A percentile compares a stretch with the other conserved stretches of the same genome.
Evolutionary conservation across 371 early-diverging fungal genomes (phyloP).

Genomic region (Mortierella sp.): DNA sequence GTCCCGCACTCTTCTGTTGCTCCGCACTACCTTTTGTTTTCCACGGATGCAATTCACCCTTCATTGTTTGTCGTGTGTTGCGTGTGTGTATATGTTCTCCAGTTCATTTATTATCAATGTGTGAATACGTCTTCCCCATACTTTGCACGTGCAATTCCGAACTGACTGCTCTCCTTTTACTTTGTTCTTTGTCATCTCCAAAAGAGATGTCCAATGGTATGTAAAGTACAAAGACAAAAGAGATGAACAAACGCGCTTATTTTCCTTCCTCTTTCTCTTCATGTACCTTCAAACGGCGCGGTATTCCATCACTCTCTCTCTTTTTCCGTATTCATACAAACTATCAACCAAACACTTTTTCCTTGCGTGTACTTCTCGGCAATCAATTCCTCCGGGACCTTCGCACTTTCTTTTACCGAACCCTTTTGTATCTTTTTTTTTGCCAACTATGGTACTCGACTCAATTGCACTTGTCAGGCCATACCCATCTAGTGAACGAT

Average conservation of each 20-base stretch:
- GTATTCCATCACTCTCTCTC: not conserved
- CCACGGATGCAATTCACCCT: constrained; percentile 5
- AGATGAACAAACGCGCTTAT: not conserved
- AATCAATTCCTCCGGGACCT: not conserved
- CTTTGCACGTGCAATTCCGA: constrained; percentile 17
- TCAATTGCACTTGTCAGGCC: too few species aligned
- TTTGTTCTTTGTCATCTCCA: constrained; percentile 8
- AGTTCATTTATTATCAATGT: not conserved
- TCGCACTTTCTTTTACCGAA: not conserved
- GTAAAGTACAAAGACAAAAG: not conserved
- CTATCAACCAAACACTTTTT: too few species aligned
- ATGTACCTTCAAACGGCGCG: not conserved
- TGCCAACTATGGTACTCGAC: too few species aligned
- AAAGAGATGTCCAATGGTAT: not conserved
- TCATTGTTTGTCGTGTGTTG: not conserved
- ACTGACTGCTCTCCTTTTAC: not conserved
- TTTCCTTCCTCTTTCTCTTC: not conserved
- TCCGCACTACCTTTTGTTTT: not conserved
- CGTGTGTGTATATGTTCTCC: not conserved
- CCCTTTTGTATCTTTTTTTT: not conserved
- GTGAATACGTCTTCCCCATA: not conserved
- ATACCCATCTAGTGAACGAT: too few species aligned
- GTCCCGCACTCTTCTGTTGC: not conserved
- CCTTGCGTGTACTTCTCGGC: too few species aligned
- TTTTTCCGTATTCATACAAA: not conserved